Base-by-base conservation (phyloP, 2,329 filamentous ascomycete species). In the Calonectria montana region DNA sequence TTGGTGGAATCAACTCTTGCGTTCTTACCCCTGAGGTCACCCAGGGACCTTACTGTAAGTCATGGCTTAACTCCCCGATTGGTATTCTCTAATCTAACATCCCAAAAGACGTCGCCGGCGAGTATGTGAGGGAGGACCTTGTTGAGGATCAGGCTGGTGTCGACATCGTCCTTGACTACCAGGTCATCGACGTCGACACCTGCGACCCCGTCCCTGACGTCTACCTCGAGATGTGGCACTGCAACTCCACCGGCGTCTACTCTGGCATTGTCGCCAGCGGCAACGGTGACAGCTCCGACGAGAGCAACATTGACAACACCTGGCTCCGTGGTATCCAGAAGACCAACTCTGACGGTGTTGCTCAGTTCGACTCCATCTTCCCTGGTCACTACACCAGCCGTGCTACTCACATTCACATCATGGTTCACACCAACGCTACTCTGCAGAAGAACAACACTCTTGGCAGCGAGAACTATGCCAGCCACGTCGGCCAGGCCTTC, bases 401-500 rank as follows among this genome's bases (percentile, higher is more conserved):
- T 2, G 82, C 87, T 5, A 86, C 82, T 2, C 88, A 90, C 74
- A 86, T 87, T 16, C 88, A 89, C 72, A 65, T 84, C 39, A 75
- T 84, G 59, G 80, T 86, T 84, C 80, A 84, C 73, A 76, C 81
- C 59, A 83, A 83, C 63, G 81, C 81, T 3, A 81, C 81, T 10
- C 70, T 80, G 4, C 74, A 80, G 18, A 57, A 75, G 37, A 84
- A 85, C 75, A 73, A 79, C 39, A 84, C 83, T 1, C 79, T 85
- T 5, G 79, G 80, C 23, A 80, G 78, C 35, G 78, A 82, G 0
- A 80, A 80, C 50, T 82, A 82, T 39, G 86, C 89, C 65, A 87
- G 89, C 10, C 90, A 93, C 80, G 87, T 92, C 35, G 91, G 91
- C n/a, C 91, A 93, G 80, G 81, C 91, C 67, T 93, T 91, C 83